These are phyloP conservation scores for Syncephalastrum sp. DNA, from an alignment of 371 early-diverging fungal species.

Conservation along the genomic window DNA sequence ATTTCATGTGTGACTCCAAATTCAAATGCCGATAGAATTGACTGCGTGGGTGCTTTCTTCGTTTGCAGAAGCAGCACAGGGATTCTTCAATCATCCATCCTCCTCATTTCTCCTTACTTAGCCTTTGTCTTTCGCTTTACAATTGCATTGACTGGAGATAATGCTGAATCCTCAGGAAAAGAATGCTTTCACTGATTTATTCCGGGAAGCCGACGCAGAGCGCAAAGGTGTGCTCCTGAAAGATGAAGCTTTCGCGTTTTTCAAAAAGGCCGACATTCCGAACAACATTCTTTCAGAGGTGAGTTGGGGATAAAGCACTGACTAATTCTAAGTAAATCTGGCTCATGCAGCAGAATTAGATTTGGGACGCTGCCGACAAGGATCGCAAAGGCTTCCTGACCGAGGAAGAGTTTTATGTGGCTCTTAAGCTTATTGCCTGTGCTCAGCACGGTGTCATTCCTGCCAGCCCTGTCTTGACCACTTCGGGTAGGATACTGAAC, in stretches of 20 bases:
- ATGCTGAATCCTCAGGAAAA: constrained; percentile 64
- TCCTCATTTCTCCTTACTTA: no score
- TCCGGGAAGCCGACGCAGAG: constrained; percentile 66
- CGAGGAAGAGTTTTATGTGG: constrained; percentile 71
- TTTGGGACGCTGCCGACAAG: constrained; percentile 82
- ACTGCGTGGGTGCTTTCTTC: no score
- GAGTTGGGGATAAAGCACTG: constrained; percentile 8
- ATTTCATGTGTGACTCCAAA: no score
- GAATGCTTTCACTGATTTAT: constrained; percentile 63
- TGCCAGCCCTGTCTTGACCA: constrained; percentile 35
- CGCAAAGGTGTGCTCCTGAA: constrained; percentile 71
- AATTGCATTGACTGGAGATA: constrained; percentile 13
- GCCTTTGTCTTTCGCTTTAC: no score
- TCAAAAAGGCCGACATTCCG: constrained; percentile 75
- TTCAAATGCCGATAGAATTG: no score
- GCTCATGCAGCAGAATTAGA: constrained; percentile 37
- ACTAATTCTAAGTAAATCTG: background rate
- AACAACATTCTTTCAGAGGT: constrained; percentile 67
- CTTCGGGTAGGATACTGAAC: constrained; percentile 28
- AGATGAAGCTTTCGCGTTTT: constrained; percentile 76
- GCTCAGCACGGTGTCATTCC: constrained; percentile 70
- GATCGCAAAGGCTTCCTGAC: constrained; percentile 79
- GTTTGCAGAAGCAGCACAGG: no score
- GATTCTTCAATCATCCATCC: no score
- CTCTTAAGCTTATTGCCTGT: constrained; percentile 85